Evolutionary conservation across 306 rosid genomes (phyloP).

Genomic region (Cotoneaster glaucophyllus): DNA sequence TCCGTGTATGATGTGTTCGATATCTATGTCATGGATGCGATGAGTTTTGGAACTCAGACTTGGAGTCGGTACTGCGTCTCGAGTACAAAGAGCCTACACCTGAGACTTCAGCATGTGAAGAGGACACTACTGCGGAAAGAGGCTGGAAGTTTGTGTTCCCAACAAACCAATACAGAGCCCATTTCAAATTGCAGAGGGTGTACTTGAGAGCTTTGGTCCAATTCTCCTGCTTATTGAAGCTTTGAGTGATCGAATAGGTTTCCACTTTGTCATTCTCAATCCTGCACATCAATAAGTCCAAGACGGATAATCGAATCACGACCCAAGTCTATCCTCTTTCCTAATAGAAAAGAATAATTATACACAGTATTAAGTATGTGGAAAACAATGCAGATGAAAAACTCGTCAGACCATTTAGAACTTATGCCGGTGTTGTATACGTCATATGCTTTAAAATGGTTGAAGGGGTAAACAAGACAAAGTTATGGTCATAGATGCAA

Average conservation of each 20-base stretch:
- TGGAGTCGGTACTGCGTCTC: conserved; percentile 45
- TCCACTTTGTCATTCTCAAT: conserved; percentile 91
- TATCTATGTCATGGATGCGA: conserved; percentile 9
- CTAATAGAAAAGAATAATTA: background rate
- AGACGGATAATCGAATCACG: background rate
- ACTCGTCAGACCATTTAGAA: background rate
- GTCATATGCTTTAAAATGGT: background rate
- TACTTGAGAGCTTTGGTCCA: conserved; percentile 98
- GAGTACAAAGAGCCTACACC: conserved; percentile 43
- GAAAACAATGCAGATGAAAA: background rate
- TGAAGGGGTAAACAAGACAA: background rate
- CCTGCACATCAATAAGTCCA: conserved; percentile 31
- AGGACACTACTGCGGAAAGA: conserved; percentile 58
- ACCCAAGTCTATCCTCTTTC: background rate
- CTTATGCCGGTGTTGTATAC: background rate
- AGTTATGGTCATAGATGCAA: background rate
- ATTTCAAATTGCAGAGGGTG: conserved; percentile 92
- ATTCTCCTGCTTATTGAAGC: conserved; percentile 93
- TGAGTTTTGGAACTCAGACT: conserved; percentile 35
- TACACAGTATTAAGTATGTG: background rate
- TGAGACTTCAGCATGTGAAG: conserved; percentile 71
- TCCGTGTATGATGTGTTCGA: background rate
- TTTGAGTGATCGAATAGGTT: conserved; percentile 84
- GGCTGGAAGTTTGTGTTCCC: conserved; percentile 92
- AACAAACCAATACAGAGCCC: conserved; percentile 98